Evolutionary conservation across 2,329 filamentous ascomycete genomes (phyloP), one percentile per base, ranked within the genome.

Genomic region (Trematosphaeria pertusa): DNA sequence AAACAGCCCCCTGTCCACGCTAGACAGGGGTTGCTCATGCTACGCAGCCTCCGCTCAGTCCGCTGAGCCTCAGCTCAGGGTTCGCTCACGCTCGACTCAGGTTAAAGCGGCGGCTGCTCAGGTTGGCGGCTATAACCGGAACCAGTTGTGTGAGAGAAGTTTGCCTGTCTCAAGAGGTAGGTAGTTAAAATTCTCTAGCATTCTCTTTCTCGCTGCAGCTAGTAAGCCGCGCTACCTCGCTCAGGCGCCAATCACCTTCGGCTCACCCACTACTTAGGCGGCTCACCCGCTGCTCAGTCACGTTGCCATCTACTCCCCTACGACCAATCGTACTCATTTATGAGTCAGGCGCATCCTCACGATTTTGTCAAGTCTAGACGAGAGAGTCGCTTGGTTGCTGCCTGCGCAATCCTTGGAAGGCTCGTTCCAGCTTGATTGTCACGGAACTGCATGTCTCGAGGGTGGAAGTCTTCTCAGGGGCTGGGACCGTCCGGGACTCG

Each of bases 171-270:
- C 37, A 46, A 50, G 43, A 43, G 38, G 38, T 48, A 40, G 24
- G 8, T 22, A 40, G 32, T 17, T 5, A 40, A 34, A 39, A 43
- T 50, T 43, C 36, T 46, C 43, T 36, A 48, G 31, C 24, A 41
- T 40, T 42, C 33, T 48, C 32, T 22, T 45, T 43, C 42, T 21
- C 44, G 19, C 43, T 39, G 21, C 37, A 37, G 43, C 43, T 50
- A 50, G 43, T 46, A 46, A 46, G 33, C 43, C n/a, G 43, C 44
- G 48, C 48, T 47, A 38, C 48, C 47, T 47, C 47, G 34, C 38
- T 50, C n/a, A 46, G 43, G 38, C 26, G n/a, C 44, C 43, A 32
- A 48, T 48, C 38, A 37, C 44, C 38, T 38, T 37, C 35, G 34
- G 43, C 38, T 50, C 34, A 50, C 48, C 40, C 32, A 40, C 31